These are phyloP conservation scores for Lactarius trivialis DNA, from an alignment of 768 basidiomycete genomes.

Conservation along the genomic window DNA sequence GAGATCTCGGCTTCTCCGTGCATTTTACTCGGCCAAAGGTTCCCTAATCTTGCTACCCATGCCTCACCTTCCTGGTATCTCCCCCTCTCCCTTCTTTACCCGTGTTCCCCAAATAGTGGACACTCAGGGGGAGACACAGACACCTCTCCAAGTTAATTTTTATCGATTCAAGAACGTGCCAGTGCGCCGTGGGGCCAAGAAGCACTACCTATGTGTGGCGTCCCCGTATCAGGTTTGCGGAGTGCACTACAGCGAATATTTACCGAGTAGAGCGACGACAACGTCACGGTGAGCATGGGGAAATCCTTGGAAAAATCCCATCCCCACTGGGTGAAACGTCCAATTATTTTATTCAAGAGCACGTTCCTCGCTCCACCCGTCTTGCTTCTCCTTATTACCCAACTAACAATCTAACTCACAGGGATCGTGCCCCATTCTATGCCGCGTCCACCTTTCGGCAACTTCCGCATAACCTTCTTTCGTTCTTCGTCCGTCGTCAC, in stretches of 20 bases:
- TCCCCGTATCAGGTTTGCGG: background rate
- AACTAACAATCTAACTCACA: constrained; percentile 69
- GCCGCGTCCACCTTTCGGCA: constrained; percentile 49
- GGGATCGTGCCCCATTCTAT: constrained; percentile 97
- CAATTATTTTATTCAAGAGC: constrained; percentile 71
- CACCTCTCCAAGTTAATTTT: too few species aligned
- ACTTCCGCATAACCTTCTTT: constrained; percentile 50
- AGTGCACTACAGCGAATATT: background rate
- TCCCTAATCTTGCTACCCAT: background rate
- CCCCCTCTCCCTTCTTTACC: background rate
- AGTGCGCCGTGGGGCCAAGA: too few species aligned
- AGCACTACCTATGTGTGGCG: too few species aligned
- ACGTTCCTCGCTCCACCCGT: constrained; percentile 67
- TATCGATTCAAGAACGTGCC: too few species aligned
- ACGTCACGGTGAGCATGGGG: too few species aligned
- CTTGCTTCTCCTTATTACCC: constrained; percentile 35
- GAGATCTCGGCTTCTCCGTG: too few species aligned
- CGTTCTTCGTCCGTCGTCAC: constrained; percentile 54
- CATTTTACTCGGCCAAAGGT: background rate
- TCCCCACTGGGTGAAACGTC: constrained; percentile 5
- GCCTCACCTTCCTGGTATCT: background rate
- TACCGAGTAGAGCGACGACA: background rate
- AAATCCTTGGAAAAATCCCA: too few species aligned
- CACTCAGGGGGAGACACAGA: too few species aligned
- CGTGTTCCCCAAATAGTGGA: too few species aligned